These are phyloP conservation scores for Tetrapisispora arboricola DNA, from an alignment of 805 yeast species.

Conservation along the genomic window DNA sequence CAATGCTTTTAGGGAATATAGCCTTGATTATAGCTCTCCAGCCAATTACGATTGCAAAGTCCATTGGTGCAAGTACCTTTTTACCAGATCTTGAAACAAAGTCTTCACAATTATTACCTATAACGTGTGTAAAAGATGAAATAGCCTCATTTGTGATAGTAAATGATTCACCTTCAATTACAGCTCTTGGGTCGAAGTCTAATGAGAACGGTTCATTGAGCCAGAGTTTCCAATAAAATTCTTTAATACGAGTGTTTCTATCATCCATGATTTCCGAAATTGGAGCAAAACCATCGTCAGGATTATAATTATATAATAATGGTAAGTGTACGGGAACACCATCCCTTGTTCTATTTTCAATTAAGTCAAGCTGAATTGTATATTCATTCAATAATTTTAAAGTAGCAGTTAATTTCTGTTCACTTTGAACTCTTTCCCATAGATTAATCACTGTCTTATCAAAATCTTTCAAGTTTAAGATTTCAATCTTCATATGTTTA, in stretches of 20 bases:
- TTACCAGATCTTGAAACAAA: conserved; percentile 83
- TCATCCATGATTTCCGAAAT: conserved; percentile 81
- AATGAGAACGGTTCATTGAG: conserved; percentile 55
- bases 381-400: conserved; percentile 41
- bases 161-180: conserved; percentile 58
- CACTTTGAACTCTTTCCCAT: conserved; percentile 65
- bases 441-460: conserved; percentile 53
- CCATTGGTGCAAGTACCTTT: conserved; percentile 92
- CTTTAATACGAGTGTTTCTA: conserved; percentile 87
- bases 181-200: conserved; percentile 60
- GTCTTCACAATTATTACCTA: conserved; percentile 95
- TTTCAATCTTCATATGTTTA: conserved; percentile 50
- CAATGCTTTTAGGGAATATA: conserved; percentile 93
- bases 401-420: conserved; percentile 52
- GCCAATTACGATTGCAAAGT: conserved; percentile 95
- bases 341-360: conserved; percentile 83
- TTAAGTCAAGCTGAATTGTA: conserved; percentile 58
- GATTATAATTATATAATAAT: conserved; percentile 67
- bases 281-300: conserved; percentile 92
- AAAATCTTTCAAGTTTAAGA: conserved; percentile 42
- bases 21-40: conserved; percentile 98
- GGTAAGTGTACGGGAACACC: conserved; percentile 63
- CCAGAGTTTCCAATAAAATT: conserved; percentile 97
- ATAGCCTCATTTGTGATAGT: conserved; percentile 67
- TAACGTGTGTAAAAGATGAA: conserved; percentile 90